Evolutionary conservation across 768 basidiomycete species (phyloP).

Genomic region (Leccinum disarticulatum): DNA sequence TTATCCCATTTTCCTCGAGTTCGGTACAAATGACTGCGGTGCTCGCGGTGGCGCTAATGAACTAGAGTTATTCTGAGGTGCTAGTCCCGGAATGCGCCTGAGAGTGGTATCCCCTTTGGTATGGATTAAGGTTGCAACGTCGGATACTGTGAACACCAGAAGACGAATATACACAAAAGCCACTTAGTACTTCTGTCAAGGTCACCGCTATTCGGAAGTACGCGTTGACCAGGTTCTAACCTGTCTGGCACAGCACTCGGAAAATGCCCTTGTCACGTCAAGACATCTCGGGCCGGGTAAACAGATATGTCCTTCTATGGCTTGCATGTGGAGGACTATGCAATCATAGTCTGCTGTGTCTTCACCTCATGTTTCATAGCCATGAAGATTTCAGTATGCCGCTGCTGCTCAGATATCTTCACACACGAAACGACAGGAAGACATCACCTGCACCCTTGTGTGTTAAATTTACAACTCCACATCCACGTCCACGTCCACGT

Average conservation of each 20-base stretch:
- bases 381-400: neutral
- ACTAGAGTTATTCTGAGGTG: neutral
- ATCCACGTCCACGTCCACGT: neutral
- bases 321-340: neutral
- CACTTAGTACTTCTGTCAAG: neutral
- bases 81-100: neutral
- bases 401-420: neutral
- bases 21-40: neutral
- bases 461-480: neutral
- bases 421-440: slow-evolving; percentile 4
- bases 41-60: neutral
- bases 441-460: neutral
- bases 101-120: neutral
- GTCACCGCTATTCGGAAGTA: neutral
- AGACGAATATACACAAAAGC: neutral
- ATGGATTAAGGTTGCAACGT: slow-evolving; percentile 4
- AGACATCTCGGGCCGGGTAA: slow-evolving; percentile 1
- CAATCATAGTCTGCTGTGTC: neutral
- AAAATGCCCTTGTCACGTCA: neutral
- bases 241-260: neutral
- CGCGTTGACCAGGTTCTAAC: neutral
- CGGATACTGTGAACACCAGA: neutral
- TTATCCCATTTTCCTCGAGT: neutral
- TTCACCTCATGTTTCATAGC: neutral
- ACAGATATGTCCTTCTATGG: slow-evolving; percentile 1